A percentile compares a stretch with the other conserved stretches of the same genome.
Conservation (phyloP, 345 rosid genomes). For the Citrus reticulata region DNA sequence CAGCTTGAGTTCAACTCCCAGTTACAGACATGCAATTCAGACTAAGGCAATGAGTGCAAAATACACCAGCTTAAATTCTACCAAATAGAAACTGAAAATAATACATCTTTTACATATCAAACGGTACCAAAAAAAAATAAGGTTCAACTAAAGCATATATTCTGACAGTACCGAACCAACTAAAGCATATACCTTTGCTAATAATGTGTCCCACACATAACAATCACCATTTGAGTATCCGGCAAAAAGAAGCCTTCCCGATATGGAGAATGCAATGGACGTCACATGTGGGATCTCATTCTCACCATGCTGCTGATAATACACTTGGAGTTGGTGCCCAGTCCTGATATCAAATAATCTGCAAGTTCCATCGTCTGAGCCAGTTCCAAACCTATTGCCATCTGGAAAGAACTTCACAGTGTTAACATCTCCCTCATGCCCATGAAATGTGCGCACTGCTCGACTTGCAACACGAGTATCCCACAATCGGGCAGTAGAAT, state of each 20-base stretch:
- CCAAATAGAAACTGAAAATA: background rate
- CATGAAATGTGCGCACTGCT: constrained; percentile 87
- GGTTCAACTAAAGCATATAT: too few relatives aligned
- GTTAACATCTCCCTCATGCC: constrained; percentile 91
- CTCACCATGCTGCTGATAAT: constrained; percentile 46
- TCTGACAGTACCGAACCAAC: background rate
- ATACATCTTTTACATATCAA: constrained; percentile 1
- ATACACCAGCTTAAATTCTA: background rate
- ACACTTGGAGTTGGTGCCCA: constrained; percentile 90
- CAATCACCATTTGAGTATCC: constrained; percentile 80
- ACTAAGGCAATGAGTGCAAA: background rate
- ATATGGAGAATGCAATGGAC: constrained; percentile 87
- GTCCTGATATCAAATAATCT: constrained; percentile 89
- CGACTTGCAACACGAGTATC: constrained; percentile 97
- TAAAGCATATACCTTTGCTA: constrained; percentile 62
- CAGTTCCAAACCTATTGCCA: constrained; percentile 93
- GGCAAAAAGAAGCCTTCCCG: constrained; percentile 93
- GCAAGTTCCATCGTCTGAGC: constrained; percentile 96
- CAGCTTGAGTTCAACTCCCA: background rate
- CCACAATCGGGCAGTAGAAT: constrained; percentile 86
- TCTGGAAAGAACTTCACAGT: constrained; percentile 94
- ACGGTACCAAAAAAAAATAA: background rate
- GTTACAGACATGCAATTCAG: background rate
- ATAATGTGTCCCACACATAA: constrained; percentile 90
- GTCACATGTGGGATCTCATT: constrained; percentile 58